phyloP scores from a whole-genome alignment of 768 basidiomycete species.

The Leucocoprinus birnbaumii region DNA sequence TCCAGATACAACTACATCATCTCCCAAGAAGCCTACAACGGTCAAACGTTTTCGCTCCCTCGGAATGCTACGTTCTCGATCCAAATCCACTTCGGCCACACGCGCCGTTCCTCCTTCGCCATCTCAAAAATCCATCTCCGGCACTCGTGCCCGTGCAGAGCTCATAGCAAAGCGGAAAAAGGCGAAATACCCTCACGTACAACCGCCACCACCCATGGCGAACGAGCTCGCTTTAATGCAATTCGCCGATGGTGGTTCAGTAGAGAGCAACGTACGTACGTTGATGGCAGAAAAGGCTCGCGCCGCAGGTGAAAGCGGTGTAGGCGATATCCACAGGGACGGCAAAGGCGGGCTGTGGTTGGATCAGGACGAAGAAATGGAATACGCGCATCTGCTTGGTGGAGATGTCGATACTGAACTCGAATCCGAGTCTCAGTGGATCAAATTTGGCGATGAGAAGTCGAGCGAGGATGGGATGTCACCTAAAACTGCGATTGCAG shows the following conservation, averaged over 20 bases:
- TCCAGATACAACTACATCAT: constrained; percentile 11
- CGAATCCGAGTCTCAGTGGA: constrained; percentile 22
- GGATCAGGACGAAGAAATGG: constrained; percentile 71
- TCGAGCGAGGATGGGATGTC: constrained; percentile 2
- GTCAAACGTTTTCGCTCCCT: constrained; percentile 16
- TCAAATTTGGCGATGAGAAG: constrained; percentile 16
- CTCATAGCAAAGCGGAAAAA: constrained; percentile 47
- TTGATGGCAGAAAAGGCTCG: constrained; percentile 55
- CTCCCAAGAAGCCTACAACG: constrained; percentile 15
- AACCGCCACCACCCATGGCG: constrained; percentile 50
- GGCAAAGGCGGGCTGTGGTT: constrained; percentile 63
- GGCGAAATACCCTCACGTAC: constrained; percentile 41
- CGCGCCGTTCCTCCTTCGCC: constrained; percentile 16
- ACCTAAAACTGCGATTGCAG: constrained; percentile 10
- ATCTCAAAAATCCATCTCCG: constrained; percentile 12
- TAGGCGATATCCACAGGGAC: constrained; percentile 58
- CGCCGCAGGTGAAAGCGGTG: constrained; percentile 30
- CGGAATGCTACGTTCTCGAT: constrained; percentile 9
- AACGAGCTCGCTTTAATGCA: constrained; percentile 72
- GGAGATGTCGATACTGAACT: constrained; percentile 27
- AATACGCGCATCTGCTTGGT: constrained; percentile 59
- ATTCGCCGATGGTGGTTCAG: constrained; percentile 60
- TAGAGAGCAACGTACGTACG: constrained; percentile 51
- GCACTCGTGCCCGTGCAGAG: constrained; percentile 7
- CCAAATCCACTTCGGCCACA: constrained; percentile 7